These are phyloP conservation scores for Medicago truncatula DNA, from an alignment of 306 rosid species.

Conservation along the genomic window MtrunA17r5.0-ANR NC_053048.1:39240501-39241000, in stretches of 20 bases:
- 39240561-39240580: slow-evolving; percentile 5
- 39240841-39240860: too few relatives aligned
- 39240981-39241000: too few relatives aligned
- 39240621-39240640: slow-evolving; percentile 7
- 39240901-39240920: too few relatives aligned
- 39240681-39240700: slow-evolving; percentile 9
- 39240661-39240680: background rate
- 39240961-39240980: too few relatives aligned
- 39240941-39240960: too few relatives aligned
- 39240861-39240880: too few relatives aligned
- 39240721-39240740: background rate
- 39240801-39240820: too few relatives aligned
- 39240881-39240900: too few relatives aligned
- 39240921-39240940: too few relatives aligned
- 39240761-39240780: too few relatives aligned
- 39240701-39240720: background rate
- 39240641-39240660: slow-evolving; percentile 24
- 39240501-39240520: slow-evolving; percentile 31
- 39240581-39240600: slow-evolving; percentile 8
- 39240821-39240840: too few relatives aligned
- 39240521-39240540: slow-evolving; percentile 36
- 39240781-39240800: too few relatives aligned
- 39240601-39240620: slow-evolving; percentile 27
- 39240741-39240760: background rate
- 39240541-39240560: slow-evolving; percentile 36